Evolutionary conservation across 2,329 filamentous ascomycete species (phyloP).

Genomic region (Aspergillus flavus): DNA sequence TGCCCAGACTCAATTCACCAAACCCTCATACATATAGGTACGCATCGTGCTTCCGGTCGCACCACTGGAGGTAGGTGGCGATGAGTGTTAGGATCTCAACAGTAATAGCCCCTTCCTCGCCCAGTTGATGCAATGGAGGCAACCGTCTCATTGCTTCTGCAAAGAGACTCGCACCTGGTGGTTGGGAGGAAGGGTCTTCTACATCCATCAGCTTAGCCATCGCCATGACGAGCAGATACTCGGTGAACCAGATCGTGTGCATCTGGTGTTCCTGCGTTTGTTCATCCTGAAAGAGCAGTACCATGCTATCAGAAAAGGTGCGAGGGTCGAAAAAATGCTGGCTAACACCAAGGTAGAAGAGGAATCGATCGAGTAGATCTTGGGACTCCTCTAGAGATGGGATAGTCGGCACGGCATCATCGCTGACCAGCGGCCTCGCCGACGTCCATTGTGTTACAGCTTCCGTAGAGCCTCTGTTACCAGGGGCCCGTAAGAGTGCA

Average conservation of each 20-base stretch:
- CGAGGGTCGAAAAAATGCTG: constrained; percentile 27
- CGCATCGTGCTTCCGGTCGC: constrained; percentile 24
- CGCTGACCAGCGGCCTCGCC: constrained; percentile 6
- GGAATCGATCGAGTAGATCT: constrained; percentile 24
- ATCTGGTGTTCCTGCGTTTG: constrained; percentile 15
- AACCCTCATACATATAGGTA: constrained; percentile 19
- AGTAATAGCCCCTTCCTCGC: constrained; percentile 18
- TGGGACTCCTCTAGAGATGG: constrained; percentile 22
- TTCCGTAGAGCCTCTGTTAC: neutral
- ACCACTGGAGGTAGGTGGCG: constrained; percentile 25
- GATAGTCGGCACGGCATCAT: constrained; percentile 7
- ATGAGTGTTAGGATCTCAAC: constrained; percentile 23
- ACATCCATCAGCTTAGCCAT: constrained; percentile 29
- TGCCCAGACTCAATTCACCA: neutral
- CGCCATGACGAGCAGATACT: constrained; percentile 29
- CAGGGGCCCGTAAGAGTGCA: neutral
- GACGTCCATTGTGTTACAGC: neutral
- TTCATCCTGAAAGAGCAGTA: constrained; percentile 20
- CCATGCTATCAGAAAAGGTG: constrained; percentile 22
- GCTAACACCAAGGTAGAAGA: constrained; percentile 27
- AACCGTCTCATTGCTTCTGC: constrained; percentile 21
- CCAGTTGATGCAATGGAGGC: constrained; percentile 19
- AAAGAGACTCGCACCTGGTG: constrained; percentile 21
- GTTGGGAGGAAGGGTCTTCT: constrained; percentile 18
- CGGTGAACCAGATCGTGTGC: constrained; percentile 21